These are phyloP conservation scores for Filosporella fistucella DNA, from an alignment of 495 filamentous ascomycete species.

Conservation along the genomic window DNA sequence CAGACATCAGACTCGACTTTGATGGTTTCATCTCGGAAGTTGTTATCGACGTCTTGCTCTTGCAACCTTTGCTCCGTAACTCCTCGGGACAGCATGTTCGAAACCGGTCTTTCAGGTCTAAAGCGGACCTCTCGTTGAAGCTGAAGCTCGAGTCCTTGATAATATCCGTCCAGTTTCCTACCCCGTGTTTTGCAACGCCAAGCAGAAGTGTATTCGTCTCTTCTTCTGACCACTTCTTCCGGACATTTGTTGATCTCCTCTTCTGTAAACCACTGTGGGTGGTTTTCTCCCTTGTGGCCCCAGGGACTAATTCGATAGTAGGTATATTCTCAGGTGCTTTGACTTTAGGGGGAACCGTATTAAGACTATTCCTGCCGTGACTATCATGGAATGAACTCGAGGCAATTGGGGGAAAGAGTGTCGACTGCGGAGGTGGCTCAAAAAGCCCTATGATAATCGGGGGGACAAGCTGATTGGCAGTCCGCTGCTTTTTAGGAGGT, in stretches of 20 bases:
- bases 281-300: too few relatives aligned
- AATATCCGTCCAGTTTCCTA: constrained; percentile 86
- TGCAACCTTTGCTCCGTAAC: constrained; percentile 29
- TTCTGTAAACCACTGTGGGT: constrained; percentile 4
- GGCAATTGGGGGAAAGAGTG: constrained; percentile 68
- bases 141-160: constrained; percentile 66
- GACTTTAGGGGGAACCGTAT: constrained; percentile 21
- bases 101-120: constrained; percentile 85
- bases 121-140: constrained; percentile 71
- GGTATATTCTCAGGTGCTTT: constrained; percentile 10
- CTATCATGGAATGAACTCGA: constrained; percentile 43
- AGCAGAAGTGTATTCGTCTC: constrained; percentile 74
- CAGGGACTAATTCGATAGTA: too few relatives aligned
- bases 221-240: constrained; percentile 75
- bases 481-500: constrained; percentile 50
- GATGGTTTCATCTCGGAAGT: constrained; percentile 2
- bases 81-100: constrained; percentile 69
- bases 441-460: constrained; percentile 72
- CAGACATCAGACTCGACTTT: constrained; percentile 35
- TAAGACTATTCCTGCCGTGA: constrained; percentile 32
- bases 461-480: constrained; percentile 42
- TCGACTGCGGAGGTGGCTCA: constrained; percentile 70
- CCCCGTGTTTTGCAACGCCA: constrained; percentile 75
- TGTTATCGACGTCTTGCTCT: constrained; percentile 22
- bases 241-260: constrained; percentile 8